These are phyloP conservation scores for Lyophyllum atratum DNA, from an alignment of 768 basidiomycete genomes.

Conservation along the genomic window DNA sequence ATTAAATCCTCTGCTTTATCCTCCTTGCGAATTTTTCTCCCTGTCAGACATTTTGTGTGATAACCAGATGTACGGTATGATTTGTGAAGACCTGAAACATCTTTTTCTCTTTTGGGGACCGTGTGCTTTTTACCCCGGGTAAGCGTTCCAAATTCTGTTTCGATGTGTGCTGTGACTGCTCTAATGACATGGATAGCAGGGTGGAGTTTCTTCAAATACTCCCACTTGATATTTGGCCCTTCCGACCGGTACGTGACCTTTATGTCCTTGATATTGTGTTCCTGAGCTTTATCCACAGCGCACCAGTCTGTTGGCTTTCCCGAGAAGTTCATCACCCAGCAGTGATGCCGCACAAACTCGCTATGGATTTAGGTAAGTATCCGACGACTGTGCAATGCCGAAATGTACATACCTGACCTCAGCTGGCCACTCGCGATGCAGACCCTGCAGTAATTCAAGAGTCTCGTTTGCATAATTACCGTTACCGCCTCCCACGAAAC, in stretches of 20 bases:
- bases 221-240: conserved; percentile 33
- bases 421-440: conserved; percentile 30
- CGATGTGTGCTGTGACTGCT: conserved; percentile 23
- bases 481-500: conserved; percentile 25
- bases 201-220: conserved; percentile 30
- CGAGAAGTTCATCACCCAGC: conserved; percentile 23
- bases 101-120: conserved; percentile 20
- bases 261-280: conserved; percentile 22
- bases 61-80: conserved; percentile 18
- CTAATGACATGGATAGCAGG: conserved; percentile 32
- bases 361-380: conserved; percentile 1
- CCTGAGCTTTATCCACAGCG: conserved; percentile 21
- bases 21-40: conserved; percentile 4
- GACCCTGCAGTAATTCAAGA: conserved; percentile 33
- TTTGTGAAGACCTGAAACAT: conserved; percentile 8
- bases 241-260: conserved; percentile 28
- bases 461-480: conserved; percentile 33
- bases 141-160: conserved; percentile 26
- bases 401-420: conserved; percentile 24
- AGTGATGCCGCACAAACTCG: conserved; percentile 17
- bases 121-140: conserved; percentile 27
- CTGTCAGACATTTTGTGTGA: conserved; percentile 19
- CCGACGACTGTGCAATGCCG: neutral
- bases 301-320: conserved; percentile 7
- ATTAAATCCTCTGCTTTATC: neutral